Percentiles rank a stretch among this genome's conserved stretches.
These are phyloP conservation scores for Eutrema heterophyllum DNA, from an alignment of 345 rosid genomes.

Conservation along the genomic window DNA sequence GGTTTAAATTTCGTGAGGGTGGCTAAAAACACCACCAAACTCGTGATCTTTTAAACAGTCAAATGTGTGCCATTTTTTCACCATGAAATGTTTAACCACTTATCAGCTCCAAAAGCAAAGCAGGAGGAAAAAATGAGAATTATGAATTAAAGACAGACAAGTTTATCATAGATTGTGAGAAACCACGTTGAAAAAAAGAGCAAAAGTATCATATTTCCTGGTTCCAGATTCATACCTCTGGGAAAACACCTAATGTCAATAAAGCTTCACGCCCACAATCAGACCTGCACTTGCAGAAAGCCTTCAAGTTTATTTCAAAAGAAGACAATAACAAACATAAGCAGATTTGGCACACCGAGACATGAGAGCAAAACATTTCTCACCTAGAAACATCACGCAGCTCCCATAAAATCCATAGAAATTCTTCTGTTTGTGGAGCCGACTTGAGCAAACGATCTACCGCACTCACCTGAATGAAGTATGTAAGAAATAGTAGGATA, in stretches of 20 bases:
- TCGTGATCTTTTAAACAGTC: not conserved
- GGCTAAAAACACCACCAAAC: conserved; percentile 1
- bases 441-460: conserved; percentile 75
- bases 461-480: conserved; percentile 61
- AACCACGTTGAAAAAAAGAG: not conserved
- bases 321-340: not conserved
- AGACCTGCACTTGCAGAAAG: conserved; percentile 54
- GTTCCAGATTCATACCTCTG: conserved; percentile 59
- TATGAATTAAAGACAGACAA: conserved; percentile 1
- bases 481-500: not conserved
- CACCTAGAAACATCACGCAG: conserved; percentile 92
- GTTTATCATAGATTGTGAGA: not conserved
- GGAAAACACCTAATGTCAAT: conserved; percentile 67
- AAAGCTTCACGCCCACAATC: conserved; percentile 95
- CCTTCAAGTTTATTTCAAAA: conserved; percentile 11
- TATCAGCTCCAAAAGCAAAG: conserved; percentile 7
- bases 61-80: not conserved
- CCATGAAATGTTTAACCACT: not conserved
- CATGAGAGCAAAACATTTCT: conserved; percentile 7
- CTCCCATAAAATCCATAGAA: conserved; percentile 96
- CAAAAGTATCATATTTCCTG: conserved; percentile 6
- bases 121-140: not conserved
- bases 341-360: not conserved
- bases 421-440: conserved; percentile 82
- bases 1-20: not conserved